Conservation (phyloP, 495 filamentous ascomycete species). For the Lophium mytilinum region DNA sequence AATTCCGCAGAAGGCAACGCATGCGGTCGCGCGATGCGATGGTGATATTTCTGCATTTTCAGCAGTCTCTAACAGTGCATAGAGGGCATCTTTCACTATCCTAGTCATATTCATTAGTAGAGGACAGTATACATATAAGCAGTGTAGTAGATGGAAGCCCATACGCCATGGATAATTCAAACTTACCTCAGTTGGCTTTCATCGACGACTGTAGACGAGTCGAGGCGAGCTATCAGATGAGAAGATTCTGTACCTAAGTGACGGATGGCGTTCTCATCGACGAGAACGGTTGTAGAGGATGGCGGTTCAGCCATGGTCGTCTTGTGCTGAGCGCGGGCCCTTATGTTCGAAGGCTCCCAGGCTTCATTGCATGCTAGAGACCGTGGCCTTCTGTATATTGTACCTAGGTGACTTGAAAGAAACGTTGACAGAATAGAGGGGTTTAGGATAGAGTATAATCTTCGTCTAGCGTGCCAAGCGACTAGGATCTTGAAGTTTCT, state of each 20-base stretch:
- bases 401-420: too few species aligned
- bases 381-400: too few species aligned
- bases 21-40: slow-evolving; percentile 32
- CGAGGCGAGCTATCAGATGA: not conserved
- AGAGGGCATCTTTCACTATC: not conserved
- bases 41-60: slow-evolving; percentile 8
- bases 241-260: not conserved
- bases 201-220: not conserved
- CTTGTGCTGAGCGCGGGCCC: too few species aligned
- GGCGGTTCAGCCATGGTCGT: not conserved
- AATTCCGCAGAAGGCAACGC: slow-evolving; percentile 30
- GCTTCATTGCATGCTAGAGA: too few species aligned
- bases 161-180: not conserved
- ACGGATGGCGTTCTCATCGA: not conserved
- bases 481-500: too few species aligned
- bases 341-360: too few species aligned
- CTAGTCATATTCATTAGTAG: not conserved
- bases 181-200: not conserved
- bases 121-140: not conserved
- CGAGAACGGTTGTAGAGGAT: not conserved
- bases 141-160: not conserved
- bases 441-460: too few species aligned
- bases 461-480: too few species aligned
- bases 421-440: too few species aligned
- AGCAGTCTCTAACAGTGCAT: slow-evolving; percentile 9